Base-by-base conservation (phyloP, 2,329 filamentous ascomycete genomes). In the Arthrinium puccinioides region DNA sequence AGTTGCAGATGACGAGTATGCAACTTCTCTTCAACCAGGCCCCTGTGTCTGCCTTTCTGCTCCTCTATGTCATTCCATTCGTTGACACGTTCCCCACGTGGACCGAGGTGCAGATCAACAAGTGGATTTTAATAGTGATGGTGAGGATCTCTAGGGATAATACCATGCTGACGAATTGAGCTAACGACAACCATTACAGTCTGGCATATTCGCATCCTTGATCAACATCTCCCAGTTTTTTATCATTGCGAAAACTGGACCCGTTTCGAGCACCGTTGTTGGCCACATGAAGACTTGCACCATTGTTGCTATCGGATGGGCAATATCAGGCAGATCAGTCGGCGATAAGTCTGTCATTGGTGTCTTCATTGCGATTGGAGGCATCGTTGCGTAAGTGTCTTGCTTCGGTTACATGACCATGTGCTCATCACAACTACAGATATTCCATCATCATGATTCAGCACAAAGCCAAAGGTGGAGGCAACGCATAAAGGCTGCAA, bases 11-110 rank as follows among this genome's bases (percentile, higher is more conserved):
- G 62, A 74, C 70, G 45, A 82, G 77, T 57, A 79, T 82, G 71
- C 81, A 84, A 61, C 62, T 85, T 21, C 66, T 85, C 9, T 76
- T 76, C 60, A 83, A 82, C 56, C 79, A 84, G 57, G 76, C 79
- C 2, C 78, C 79, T 2, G 62, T 82, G 3, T 75, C 77, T 16
- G 71, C 74, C 2, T 67, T 80, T 42, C 56, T 83, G 45, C 67
- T 84, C 36, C 67, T 83, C 20, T 82, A 82, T 48, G 69, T 74
- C 24, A 80, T 83, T 42, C 79, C 79, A 0, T 81, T 82, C 49
- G 62, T 76, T 15, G 81, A 85, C 48, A 72, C 67, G 13, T 75
- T 82, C 49, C 78, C 79, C 3, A 63, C 64, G 9, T 77, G 73
- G 69, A 58, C 53, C 10, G 62, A 68, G 21, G 68, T 79, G 2